Evolutionary conservation across 345 rosid genomes (phyloP), one percentile per base, ranked within the genome.

Genomic region (Viola odorata): DNA sequence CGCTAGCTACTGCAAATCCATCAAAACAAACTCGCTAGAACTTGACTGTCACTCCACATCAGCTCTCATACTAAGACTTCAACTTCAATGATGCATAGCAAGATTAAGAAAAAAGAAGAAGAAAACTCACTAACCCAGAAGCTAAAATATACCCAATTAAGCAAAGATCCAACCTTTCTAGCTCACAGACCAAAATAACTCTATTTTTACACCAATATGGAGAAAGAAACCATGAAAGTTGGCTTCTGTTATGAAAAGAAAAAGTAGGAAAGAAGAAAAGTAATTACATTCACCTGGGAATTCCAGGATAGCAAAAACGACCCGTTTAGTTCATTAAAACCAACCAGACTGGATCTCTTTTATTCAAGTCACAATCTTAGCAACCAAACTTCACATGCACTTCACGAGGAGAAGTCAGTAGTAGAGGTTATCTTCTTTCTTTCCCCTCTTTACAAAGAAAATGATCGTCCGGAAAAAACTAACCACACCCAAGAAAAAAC

Each of bases 321-420:
- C 72, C 74, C 78, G 81, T 76, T 73, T 39, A 37, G 69, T 60
- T 69, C 76, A 72, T 74, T 54, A 66, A 77, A 14, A 60, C 62
- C 38, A 66, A 70, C 32, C 54, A 61, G 65, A 70, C 73, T 77
- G 63, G 78, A 70, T 77, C 75, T 64, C 68, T 68, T 66, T 42
- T 49, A 63, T 53, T 59, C 37, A 11, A 32, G 17, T 60, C 70
- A 38, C 16, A 37, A 7, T 68, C 51, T 14, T 12, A 5, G 15
- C 67, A 71, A 75, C 76, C 69, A 75, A 78, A 78, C 80, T 75
- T 84, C 86, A 81, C 87, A 82, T 81, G 88, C 64, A 74, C 37
- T 55, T 69, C 76, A 67, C 53, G 63, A 57, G 62, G 39, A 48
- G 56, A 69, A 60, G 53, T 23, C 32, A 72, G 54, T 68, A 82